Base-by-base conservation (phyloP, 345 rosid genomes). In the Bruguiera sexangula region DNA sequence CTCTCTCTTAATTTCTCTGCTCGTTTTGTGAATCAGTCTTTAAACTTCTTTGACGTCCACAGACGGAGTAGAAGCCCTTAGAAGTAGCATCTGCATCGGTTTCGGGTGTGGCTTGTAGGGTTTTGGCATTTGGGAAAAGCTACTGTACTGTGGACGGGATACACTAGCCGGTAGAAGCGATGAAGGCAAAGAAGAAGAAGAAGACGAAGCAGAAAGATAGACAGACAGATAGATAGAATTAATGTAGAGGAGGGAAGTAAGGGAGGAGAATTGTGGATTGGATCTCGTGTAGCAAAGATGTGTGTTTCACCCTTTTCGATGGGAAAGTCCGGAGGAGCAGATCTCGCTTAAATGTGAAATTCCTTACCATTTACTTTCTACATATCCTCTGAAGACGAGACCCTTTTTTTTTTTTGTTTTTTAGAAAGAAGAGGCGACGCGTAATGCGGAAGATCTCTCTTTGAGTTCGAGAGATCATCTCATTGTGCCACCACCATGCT, bases 211-310 rank as follows among this genome's bases (percentile, higher is more conserved):
- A 55, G 50, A 58, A 39, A 0, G 13, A 39, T 6, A 13, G 50
- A 43, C 1, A 2, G 48, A 39, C 13, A 10, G 48, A 10, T 43
- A 13, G 19, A 11, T 13, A 13, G 16, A 43, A 43, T 43, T 43
- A 43, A 43, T 43, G 13, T 43, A 43, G 48, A 54, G 22, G 13
- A 67, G 43, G 1, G 9, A 56, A 39, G 66, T 4, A 30, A 63
- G 13, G 66, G 29, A 34, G 52, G 43, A 56, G 59, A 16, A 37
- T 54, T 39, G 68, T 55, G 81, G 82, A 85, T 90, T 85, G 93
- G 96, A 88, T 88, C 96, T 84, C 87, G 91, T 80, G 91, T 82
- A 78, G 77, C 62, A 55, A 73, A 77, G 79, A 64, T 76, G 67
- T 76, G 67, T 80, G 66, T 69, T 75, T 85, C 78, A 73, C 82